Conservation (phyloP, 2,329 filamentous ascomycete genomes). For the Fusarium burgessii region DNA sequence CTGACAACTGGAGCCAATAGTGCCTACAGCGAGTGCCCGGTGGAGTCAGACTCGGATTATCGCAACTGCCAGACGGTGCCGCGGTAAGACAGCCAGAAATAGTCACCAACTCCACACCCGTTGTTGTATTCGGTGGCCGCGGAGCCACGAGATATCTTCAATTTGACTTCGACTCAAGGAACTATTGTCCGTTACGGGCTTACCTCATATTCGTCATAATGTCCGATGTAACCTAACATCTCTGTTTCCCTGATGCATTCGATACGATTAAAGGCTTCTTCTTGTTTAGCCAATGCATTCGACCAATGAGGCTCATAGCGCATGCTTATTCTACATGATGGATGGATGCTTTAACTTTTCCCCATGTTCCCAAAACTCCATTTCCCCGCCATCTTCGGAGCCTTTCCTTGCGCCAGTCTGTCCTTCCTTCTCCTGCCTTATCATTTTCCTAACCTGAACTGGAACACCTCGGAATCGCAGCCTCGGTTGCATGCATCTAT, state of each 20-base stretch:
- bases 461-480: conserved; percentile 16
- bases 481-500: conserved; percentile 23
- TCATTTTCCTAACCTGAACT: conserved; percentile 5
- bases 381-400: conserved; percentile 22
- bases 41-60: neutral
- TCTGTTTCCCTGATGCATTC: neutral
- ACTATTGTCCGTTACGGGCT: neutral
- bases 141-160: neutral
- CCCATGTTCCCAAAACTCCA: conserved; percentile 45
- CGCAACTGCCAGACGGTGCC: conserved; percentile 6
- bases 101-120: neutral
- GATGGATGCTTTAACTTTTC: conserved; percentile 40
- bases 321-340: conserved; percentile 43
- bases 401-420: conserved; percentile 39
- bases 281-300: conserved; percentile 6
- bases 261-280: neutral
- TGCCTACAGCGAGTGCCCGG: neutral
- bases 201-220: conserved; percentile 11
- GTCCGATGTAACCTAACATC: neutral
- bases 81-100: neutral
- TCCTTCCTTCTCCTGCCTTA: conserved; percentile 25
- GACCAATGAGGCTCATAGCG: conserved; percentile 22
- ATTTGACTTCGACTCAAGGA: neutral
- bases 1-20: conserved; percentile 15
- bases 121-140: conserved; percentile 7